Evolutionary conservation across 306 rosid genomes (phyloP).

Genomic region (Prunus mume): DNA sequence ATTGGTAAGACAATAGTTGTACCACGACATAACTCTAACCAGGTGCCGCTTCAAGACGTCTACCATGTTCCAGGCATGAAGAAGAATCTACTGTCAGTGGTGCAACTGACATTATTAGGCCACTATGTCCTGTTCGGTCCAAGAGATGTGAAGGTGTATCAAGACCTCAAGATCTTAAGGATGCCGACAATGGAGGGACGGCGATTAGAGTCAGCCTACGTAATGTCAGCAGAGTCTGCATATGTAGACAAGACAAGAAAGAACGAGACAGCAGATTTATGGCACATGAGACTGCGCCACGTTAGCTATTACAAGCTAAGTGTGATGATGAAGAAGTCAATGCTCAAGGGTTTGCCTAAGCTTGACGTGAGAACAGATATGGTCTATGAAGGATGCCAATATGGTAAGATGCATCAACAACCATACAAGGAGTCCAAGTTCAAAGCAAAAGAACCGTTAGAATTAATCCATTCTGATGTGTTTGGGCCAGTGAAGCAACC

Average conservation of each 20-base stretch:
- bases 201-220: background rate
- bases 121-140: constrained; percentile 1
- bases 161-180: background rate
- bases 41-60: background rate
- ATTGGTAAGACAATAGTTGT: background rate
- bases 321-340: too few relatives aligned
- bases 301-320: too few relatives aligned
- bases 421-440: too few relatives aligned
- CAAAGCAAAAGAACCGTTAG: too few relatives aligned
- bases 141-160: background rate
- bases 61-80: background rate
- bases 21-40: background rate
- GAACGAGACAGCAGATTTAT: background rate
- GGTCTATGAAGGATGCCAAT: background rate
- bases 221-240: background rate
- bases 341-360: background rate
- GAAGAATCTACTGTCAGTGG: too few relatives aligned
- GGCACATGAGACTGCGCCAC: too few relatives aligned
- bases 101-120: background rate
- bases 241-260: constrained; percentile 4
- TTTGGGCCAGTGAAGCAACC: too few relatives aligned
- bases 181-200: background rate
- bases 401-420: background rate
- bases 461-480: too few relatives aligned
- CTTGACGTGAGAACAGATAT: background rate